Base-by-base conservation (phyloP, 2,329 filamentous ascomycete species). In the Verruconis gallopava region DNA sequence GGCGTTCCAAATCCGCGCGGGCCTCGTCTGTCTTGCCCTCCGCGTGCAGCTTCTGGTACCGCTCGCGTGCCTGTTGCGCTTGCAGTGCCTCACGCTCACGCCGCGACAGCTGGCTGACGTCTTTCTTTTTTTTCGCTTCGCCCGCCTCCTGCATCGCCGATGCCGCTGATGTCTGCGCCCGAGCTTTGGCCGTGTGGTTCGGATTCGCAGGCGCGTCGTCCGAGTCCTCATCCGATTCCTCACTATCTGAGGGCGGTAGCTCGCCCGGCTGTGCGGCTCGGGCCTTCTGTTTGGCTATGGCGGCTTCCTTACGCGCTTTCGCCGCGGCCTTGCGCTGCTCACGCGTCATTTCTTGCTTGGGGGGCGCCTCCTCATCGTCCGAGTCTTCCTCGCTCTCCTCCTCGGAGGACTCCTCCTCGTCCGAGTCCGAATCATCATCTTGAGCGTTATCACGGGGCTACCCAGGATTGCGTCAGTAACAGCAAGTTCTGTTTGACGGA, bases 11-110 rank as follows among this genome's bases (percentile, higher is more conserved):
- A 63, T 98, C 91, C 4, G 84, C 80, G 59, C 85, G 81, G 37
- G 89, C 88, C 70, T 95, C 84, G 47, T 98, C 91, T 35, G 91
- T 96, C 77, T 96, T 96, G 55, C 89, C 89, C 56, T 86, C 82
- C 44, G 86, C 84, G 55, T 95, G 89, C 53, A 95, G 62, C 65
- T 93, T 93, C 69, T 85, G 75, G 57, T 94, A 95, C 51, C 79
- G 74, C 68, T 94, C 88, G 61, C 86, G 88, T 21, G 85, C 85
- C 58, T 89, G 82, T 48, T 81, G 79, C 1, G 88, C 88, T 65
- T 94, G 82, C 22, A 91, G 56, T 2, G 88, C 83, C 67, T 96
- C 80, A 15, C 78, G 66, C 66, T 84, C 80, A 21, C 77, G 71
- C 38, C 80, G 69, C 28, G 73, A 78, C 37, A 84, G 63, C 56